Evolutionary conservation across 148 eudicot genomes (phyloP).

Genomic region (Talinum fruticosum): DNA sequence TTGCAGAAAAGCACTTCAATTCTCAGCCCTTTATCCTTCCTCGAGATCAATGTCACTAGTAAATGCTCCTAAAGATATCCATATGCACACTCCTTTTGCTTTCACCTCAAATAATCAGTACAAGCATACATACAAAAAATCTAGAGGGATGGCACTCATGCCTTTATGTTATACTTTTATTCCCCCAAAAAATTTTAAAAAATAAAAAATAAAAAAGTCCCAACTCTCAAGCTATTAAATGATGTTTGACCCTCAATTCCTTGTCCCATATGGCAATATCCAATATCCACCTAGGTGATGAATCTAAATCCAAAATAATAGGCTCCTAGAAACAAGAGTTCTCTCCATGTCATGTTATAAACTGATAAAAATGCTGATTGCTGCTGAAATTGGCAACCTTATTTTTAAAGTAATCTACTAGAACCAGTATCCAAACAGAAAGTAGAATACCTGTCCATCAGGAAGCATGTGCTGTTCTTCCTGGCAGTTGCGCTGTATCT

Average conservation of each 20-base stretch:
- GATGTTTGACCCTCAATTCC: background rate
- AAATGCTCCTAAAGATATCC: no score
- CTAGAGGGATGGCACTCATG: no score
- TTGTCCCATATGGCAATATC: background rate
- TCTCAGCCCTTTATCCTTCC: no score
- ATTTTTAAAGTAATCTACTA: background rate
- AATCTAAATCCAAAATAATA: background rate
- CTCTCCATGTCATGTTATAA: background rate
- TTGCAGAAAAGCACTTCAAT: no score
- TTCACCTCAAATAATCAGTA: no score
- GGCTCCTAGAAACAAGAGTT: background rate
- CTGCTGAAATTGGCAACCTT: background rate
- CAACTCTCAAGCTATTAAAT: no score
- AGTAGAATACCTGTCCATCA: constrained; percentile 70
- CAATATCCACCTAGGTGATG: background rate
- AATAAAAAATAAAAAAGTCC: no score
- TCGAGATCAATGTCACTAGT: no score
- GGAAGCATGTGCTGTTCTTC: constrained; percentile 77
- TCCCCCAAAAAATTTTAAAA: no score
- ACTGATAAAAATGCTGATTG: background rate
- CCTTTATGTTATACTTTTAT: no score
- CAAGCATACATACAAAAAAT: no score
- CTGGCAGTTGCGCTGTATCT: constrained; percentile 40
- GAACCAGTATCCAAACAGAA: background rate
- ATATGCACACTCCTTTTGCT: no score